Percentiles rank a stretch among this genome's conserved stretches.
Conservation (phyloP, 345 rosid species). For the Geranium rotundifolium region DNA sequence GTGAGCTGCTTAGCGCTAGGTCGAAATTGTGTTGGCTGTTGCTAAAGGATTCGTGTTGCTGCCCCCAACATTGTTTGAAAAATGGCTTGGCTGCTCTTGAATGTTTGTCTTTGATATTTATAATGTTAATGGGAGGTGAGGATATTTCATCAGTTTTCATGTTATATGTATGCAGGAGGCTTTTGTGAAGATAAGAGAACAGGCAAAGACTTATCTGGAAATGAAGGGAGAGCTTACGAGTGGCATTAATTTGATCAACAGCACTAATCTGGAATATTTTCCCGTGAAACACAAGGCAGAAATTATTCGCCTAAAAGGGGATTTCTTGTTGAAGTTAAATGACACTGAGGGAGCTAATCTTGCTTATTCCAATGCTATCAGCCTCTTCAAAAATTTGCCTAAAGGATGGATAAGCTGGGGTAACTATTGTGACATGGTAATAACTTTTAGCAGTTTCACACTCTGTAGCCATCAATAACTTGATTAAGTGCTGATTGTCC, state of each 20-base stretch:
- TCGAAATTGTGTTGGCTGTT: too few species aligned
- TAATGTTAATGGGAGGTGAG: neutral
- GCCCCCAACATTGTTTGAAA: too few species aligned
- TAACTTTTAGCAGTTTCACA: constrained; percentile 6
- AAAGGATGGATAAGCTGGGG: constrained; percentile 99
- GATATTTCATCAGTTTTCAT: constrained; percentile 7
- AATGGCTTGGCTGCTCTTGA: neutral
- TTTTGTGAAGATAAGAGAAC: constrained; percentile 93
- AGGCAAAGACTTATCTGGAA: constrained; percentile 90
- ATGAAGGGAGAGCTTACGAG: constrained; percentile 82
- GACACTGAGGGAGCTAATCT: constrained; percentile 75
- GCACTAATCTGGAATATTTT: constrained; percentile 89
- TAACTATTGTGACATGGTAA: constrained; percentile 90
- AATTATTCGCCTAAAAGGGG: constrained; percentile 77
- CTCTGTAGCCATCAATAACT: neutral
- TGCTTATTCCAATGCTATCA: constrained; percentile 79
- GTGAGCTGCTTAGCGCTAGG: too few species aligned
- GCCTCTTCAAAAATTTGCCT: constrained; percentile 77
- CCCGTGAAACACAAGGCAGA: constrained; percentile 82
- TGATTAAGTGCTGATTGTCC: constrained; percentile 8
- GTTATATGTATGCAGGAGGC: constrained; percentile 65
- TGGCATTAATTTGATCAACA: constrained; percentile 81
- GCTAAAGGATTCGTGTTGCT: too few species aligned
- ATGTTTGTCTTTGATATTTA: neutral
- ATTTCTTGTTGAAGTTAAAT: constrained; percentile 59